These are phyloP conservation scores for Quercus tomentella DNA, from an alignment of 331 rosid species.

Conservation along the genomic window DNA sequence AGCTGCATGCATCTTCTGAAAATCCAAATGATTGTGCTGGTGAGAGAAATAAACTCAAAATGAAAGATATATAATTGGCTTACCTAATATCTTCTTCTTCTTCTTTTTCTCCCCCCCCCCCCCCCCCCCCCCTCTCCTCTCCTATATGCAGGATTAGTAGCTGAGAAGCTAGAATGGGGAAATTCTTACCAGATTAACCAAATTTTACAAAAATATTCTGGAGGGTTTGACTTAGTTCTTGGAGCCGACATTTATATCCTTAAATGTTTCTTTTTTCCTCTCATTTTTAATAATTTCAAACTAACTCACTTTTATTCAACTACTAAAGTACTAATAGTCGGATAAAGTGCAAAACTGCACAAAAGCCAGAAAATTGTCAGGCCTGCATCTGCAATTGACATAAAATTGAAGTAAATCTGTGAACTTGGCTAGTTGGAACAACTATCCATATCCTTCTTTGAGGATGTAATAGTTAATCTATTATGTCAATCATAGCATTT, in stretches of 20 bases:
- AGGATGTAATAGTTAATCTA: neutral
- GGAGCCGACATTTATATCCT: slow-evolving; percentile 99
- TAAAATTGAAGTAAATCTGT: neutral
- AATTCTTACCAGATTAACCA: slow-evolving; percentile 55
- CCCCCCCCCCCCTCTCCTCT: neutral
- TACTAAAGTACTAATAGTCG: neutral
- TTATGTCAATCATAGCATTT: neutral
- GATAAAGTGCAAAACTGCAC: neutral
- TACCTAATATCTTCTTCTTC: neutral
- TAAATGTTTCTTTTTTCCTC: slow-evolving; percentile 3
- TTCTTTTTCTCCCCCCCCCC: neutral
- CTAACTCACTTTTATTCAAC: neutral
- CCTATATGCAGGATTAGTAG: slow-evolving; percentile 50
- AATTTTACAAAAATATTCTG: slow-evolving; percentile 53
- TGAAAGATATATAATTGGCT: slow-evolving; percentile 14
- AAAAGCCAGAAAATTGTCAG: neutral
- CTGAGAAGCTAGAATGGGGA: slow-evolving; percentile 94
- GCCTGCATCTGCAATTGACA: neutral
- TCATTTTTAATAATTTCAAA: slow-evolving; percentile 4
- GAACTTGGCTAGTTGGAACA: neutral
- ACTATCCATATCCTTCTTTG: neutral
- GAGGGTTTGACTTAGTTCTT: slow-evolving; percentile 76
- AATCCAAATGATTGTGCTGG: slow-evolving; percentile 40
- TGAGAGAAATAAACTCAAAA: slow-evolving; percentile 35
- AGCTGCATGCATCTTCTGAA: slow-evolving; percentile 66